phyloP scores from a whole-genome alignment of 208 protist species.

The Polymyxa betae region DNA sequence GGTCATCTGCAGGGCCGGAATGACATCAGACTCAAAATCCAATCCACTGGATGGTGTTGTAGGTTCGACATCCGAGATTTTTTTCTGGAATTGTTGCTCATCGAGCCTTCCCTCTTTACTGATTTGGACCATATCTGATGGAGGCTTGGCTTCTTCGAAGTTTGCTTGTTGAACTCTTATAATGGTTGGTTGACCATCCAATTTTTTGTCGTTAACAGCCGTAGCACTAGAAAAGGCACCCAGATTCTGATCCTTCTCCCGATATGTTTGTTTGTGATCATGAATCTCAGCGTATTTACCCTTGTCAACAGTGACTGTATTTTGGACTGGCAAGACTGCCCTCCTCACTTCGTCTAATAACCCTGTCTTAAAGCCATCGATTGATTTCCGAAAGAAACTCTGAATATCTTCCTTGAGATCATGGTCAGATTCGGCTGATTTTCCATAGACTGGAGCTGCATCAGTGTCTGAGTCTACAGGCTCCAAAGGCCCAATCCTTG shows the following conservation, averaged over 20 bases:
- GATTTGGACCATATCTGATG: not conserved
- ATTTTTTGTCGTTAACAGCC: not conserved
- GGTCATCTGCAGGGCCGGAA: not conserved
- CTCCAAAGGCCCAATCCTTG: constrained; percentile 15
- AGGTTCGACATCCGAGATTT: not conserved
- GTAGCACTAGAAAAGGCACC: not conserved
- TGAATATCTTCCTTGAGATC: not conserved
- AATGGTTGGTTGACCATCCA: not conserved
- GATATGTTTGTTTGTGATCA: not conserved
- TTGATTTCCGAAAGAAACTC: not conserved
- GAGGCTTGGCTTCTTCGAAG: not conserved
- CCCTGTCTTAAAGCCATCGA: not conserved
- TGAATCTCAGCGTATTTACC: not conserved
- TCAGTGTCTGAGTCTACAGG: not conserved
- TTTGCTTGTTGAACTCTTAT: not conserved
- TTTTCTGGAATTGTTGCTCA: not conserved
- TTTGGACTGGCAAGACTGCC: not conserved
- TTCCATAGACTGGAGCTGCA: not conserved
- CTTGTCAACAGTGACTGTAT: not conserved
- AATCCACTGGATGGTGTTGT: not conserved
- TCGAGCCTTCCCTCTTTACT: not conserved
- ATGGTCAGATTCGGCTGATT: not conserved
- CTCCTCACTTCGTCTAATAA: not conserved
- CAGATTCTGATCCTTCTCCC: not conserved
- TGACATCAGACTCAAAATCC: not conserved